Evolutionary conservation across 352 stramenopile genomes (phyloP), one percentile per base, ranked within the genome.

Genomic region (Globisporangium spinosum): DNA sequence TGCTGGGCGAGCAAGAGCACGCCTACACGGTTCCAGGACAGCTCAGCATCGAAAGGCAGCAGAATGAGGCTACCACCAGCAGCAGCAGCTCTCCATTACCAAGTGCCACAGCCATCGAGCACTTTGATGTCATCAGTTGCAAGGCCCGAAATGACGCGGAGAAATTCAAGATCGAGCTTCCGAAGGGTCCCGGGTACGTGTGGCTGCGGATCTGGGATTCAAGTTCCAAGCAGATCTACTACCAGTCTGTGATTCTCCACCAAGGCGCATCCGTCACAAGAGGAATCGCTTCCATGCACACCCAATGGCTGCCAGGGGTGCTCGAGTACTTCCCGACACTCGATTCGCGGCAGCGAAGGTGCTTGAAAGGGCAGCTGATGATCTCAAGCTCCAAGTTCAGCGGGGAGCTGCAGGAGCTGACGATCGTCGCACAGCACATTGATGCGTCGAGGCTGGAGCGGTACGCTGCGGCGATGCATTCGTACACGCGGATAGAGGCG

Each of bases 401-500:
- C 15, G 56, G 70, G 22, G 43, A 59, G 34, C 32, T 88, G 10
- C 56, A 73, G 35, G 73, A 85, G 10, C 55, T 89, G 35, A 67
- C 62, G 35, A 70, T 90, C 45, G 68, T 85, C 25, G 75, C 78
- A 0, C 82, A 90, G 65, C 68, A 77, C 22, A 49, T 90, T 23
- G 57, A 74, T 15, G 1, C 49, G 6, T 57, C 54, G 9, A 75
- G 76, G 17, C 60, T 89, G 20, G 67, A 77, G 57, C 75, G 70
- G 45, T 89, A 90, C 32, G 82, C 78, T 29, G 82, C 82, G 9
- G 54, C 65, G 15, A 75, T 90, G 38, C 54, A 80, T 32, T 88
- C 82, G 13, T 83, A 85, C 70, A 71, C 78, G 1, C 68, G 77
- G 34, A 70, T 65, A 2, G 64, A 64, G 40, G 29, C 23, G 38